Percentiles rank a stretch among this genome's conserved stretches.
phyloP scores from a whole-genome alignment of 2,329 filamentous ascomycete species.

The Magnaporthiopsis rhizophila region DNA sequence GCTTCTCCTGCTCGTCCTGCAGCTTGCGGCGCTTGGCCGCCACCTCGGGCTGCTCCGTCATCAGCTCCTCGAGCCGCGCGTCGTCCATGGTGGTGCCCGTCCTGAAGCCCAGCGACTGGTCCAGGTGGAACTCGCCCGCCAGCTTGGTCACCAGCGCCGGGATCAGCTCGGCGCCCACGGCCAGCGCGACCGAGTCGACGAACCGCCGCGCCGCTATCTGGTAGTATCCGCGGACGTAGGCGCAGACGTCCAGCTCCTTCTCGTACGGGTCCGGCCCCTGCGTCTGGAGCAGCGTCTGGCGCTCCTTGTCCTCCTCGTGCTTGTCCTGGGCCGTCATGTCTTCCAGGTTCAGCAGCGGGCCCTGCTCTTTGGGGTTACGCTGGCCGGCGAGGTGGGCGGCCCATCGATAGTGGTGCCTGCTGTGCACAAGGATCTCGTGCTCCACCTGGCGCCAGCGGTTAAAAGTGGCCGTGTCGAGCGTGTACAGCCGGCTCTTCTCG shows the following conservation, averaged over 20 bases:
- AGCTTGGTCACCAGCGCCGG: slow-evolving; percentile 28
- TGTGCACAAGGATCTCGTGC: slow-evolving; percentile 29
- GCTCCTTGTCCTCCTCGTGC: slow-evolving; percentile 33
- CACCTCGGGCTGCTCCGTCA: slow-evolving; percentile 5
- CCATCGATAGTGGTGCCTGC: slow-evolving; percentile 42
- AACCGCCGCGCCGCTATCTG: slow-evolving; percentile 57
- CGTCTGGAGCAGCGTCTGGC: slow-evolving; percentile 37
- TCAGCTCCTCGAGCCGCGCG: neutral
- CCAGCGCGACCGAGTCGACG: slow-evolving; percentile 44
- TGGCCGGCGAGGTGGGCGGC: slow-evolving; percentile 26
- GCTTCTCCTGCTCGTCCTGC: slow-evolving; percentile 6
- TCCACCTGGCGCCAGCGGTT: slow-evolving; percentile 38
- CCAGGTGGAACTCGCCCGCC: slow-evolving; percentile 26
- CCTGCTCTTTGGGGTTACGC: slow-evolving; percentile 18
- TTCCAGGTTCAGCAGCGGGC: slow-evolving; percentile 30
- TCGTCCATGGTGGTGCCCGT: slow-evolving; percentile 2
- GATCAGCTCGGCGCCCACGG: slow-evolving; percentile 40
- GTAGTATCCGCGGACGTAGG: slow-evolving; percentile 62
- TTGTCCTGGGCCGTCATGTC: slow-evolving; percentile 41
- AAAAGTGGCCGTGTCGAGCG: slow-evolving; percentile 44
- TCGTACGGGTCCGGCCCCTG: slow-evolving; percentile 51
- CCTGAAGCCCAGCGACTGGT: slow-evolving; percentile 32
- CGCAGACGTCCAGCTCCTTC: slow-evolving; percentile 52
- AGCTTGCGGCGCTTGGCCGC: slow-evolving; percentile 5
- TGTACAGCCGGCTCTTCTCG: slow-evolving; percentile 49